Evolutionary conservation across 306 rosid genomes (phyloP).

Genomic region (Mucuna pruriens): DNA sequence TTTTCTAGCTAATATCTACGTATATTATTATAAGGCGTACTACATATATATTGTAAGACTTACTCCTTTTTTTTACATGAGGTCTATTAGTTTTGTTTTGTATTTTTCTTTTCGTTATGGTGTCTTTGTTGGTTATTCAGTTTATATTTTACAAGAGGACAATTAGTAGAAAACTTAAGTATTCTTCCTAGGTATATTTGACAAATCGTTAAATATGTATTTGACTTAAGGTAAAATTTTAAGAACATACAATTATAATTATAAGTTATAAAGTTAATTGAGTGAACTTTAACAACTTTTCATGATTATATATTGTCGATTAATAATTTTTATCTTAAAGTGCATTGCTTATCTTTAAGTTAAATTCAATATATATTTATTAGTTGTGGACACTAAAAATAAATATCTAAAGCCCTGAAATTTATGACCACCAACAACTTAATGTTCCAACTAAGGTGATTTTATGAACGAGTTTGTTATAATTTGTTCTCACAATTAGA

Average conservation of each 20-base stretch:
- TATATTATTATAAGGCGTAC: too few relatives aligned
- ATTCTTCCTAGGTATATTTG: not conserved
- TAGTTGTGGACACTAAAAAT: not conserved
- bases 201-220: not conserved
- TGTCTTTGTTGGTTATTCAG: not conserved
- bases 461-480: not conserved
- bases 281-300: not conserved
- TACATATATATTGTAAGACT: not conserved
- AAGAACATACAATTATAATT: not conserved
- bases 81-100: not conserved
- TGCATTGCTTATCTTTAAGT: not conserved
- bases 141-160: not conserved
- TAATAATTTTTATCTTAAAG: not conserved
- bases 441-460: not conserved
- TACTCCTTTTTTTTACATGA: not conserved
- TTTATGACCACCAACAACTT: not conserved
- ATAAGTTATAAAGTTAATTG: not conserved
- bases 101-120: not conserved
- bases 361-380: not conserved
- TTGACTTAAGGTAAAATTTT: not conserved
- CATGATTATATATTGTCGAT: not conserved
- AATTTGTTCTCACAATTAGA: not conserved
- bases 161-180: not conserved
- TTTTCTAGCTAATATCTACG: not conserved
- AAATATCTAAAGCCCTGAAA: not conserved